Conservation (phyloP, 2,329 filamentous ascomycete species). For the Colletotrichum kahawae region DNA sequence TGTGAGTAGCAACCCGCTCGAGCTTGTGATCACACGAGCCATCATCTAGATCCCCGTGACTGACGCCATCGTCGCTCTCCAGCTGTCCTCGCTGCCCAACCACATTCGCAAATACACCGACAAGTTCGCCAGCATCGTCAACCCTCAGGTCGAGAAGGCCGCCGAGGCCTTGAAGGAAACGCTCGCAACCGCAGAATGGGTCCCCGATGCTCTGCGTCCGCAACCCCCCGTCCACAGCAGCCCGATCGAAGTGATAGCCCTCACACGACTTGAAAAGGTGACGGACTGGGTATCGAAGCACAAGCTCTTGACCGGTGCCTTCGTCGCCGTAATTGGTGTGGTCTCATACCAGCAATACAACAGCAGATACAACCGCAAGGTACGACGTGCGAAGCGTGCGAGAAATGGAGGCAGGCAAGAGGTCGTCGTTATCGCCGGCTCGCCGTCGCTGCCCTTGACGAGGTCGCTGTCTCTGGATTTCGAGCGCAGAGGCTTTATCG, state of each 20-base stretch:
- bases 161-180: conserved; percentile 73
- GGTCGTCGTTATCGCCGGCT: conserved; percentile 88
- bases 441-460: conserved; percentile 81
- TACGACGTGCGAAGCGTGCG: conserved; percentile 77
- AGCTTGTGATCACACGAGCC: background rate
- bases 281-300: conserved; percentile 76
- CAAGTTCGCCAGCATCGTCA: conserved; percentile 79
- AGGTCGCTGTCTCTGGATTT: conserved; percentile 84
- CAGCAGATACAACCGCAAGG: conserved; percentile 65
- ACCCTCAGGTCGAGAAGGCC: conserved; percentile 79
- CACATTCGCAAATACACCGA: conserved; percentile 74
- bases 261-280: conserved; percentile 53
- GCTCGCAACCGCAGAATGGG: conserved; percentile 71
- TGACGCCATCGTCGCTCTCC: conserved; percentile 15
- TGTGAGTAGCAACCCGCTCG: conserved; percentile 54
- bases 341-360: conserved; percentile 56
- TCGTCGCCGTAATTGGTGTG: conserved; percentile 76
- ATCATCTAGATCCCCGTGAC: background rate
- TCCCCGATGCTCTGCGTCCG: conserved; percentile 72
- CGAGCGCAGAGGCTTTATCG: conserved; percentile 89
- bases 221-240: conserved; percentile 48
- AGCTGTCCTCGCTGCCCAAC: conserved; percentile 60
- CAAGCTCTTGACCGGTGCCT: conserved; percentile 73
- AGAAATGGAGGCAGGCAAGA: conserved; percentile 86
- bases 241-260: conserved; percentile 34